phyloP scores from a whole-genome alignment of 352 stramenopile species.

The Pythium apleroticum region DNA sequence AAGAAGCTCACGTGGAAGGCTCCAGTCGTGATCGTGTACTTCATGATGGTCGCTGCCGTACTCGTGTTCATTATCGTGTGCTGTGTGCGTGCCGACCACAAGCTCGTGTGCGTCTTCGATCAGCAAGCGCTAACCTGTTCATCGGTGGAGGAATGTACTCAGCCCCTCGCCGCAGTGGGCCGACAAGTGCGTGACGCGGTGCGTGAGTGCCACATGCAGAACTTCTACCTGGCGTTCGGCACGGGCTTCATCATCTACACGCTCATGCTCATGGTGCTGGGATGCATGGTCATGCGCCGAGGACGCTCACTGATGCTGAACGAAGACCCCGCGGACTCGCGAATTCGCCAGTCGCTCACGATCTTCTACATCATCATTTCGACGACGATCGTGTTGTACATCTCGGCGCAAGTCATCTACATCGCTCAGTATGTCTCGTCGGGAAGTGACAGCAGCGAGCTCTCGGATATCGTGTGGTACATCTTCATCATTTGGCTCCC shows the following conservation, averaged over 20 bases:
- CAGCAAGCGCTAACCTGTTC: constrained; percentile 52
- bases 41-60: constrained; percentile 63
- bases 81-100: constrained; percentile 45
- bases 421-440: constrained; percentile 81
- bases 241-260: constrained; percentile 83
- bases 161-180: constrained; percentile 63
- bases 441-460: constrained; percentile 50
- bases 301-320: constrained; percentile 85
- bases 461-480: constrained; percentile 86
- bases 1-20: constrained; percentile 86
- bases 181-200: constrained; percentile 69
- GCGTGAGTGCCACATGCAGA: constrained; percentile 72
- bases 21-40: constrained; percentile 69
- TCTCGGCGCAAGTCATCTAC: constrained; percentile 87
- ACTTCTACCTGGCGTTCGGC: constrained; percentile 78
- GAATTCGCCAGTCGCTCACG: constrained; percentile 81
- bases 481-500: constrained; percentile 87
- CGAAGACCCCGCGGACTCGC: constrained; percentile 77
- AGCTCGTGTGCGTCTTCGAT: constrained; percentile 78
- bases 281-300: constrained; percentile 86
- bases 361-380: constrained; percentile 90
- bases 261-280: constrained; percentile 81
- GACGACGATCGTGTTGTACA: constrained; percentile 84
- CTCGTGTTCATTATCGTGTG: constrained; percentile 67
- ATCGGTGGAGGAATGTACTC: constrained; percentile 50